Percentiles rank a stretch among this genome's conserved stretches.
phyloP scores from a whole-genome alignment of 805 yeast species.

The Kodamaea leandrae region DNA sequence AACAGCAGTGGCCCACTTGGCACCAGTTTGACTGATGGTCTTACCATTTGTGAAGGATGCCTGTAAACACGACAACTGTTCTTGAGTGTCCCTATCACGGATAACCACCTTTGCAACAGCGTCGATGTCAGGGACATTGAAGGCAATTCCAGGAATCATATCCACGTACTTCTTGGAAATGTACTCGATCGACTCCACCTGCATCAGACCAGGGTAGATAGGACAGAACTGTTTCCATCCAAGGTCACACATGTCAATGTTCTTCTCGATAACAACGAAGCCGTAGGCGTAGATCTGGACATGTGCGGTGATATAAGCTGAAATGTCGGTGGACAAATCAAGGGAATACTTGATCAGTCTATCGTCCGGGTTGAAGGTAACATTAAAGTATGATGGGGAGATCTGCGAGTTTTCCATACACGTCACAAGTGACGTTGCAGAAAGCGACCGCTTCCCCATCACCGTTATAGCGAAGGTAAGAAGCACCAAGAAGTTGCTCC shows the following conservation, averaged over 20 bases:
- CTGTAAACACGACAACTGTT: conserved; percentile 68
- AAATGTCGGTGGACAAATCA: conserved; percentile 65
- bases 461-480: conserved; percentile 5
- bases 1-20: conserved; percentile 92
- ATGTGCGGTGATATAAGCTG: conserved; percentile 65
- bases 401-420: conserved; percentile 78
- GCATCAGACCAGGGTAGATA: conserved; percentile 74
- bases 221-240: conserved; percentile 92
- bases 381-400: conserved; percentile 71
- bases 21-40: conserved; percentile 59
- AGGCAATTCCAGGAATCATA: conserved; percentile 81
- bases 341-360: conserved; percentile 65
- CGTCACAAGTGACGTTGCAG: conserved; percentile 78
- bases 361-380: conserved; percentile 70
- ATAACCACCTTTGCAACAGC: conserved; percentile 65
- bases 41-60: conserved; percentile 73
- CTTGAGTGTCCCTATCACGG: conserved; percentile 38
- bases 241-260: conserved; percentile 60
- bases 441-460: conserved; percentile 26
- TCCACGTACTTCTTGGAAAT: conserved; percentile 48
- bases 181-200: conserved; percentile 68
- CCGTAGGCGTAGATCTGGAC: conserved; percentile 85
- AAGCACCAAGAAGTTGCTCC: conserved; percentile 4
- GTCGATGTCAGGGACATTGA: conserved; percentile 81
- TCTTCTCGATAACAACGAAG: conserved; percentile 57